Conservation (phyloP, 441 rosid species). For the Populus tomentosa region DNA sequence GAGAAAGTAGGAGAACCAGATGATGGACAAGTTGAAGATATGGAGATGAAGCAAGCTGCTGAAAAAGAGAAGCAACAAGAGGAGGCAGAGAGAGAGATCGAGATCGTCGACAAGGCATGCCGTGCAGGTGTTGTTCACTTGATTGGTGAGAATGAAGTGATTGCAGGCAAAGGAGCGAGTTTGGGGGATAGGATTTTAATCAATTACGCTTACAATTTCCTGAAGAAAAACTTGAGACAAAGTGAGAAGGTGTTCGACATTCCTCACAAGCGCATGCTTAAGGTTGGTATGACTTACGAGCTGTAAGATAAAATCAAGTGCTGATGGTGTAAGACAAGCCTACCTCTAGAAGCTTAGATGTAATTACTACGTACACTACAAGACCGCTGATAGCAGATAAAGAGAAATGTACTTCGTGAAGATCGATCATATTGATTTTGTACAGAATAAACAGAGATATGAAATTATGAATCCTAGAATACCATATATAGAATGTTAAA, state of each 20-base stretch:
- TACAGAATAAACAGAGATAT: no score
- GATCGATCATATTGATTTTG: background rate
- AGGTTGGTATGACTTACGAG: conserved; percentile 52
- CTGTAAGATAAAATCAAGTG: conserved; percentile 14
- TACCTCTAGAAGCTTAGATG: background rate
- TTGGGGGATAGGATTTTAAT: conserved; percentile 41
- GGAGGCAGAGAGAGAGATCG: conserved; percentile 24
- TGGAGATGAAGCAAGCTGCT: background rate
- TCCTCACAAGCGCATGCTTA: conserved; percentile 50
- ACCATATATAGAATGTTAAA: no score
- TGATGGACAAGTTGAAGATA: background rate
- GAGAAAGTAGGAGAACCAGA: background rate
- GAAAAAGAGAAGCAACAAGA: background rate
- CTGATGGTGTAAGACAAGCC: background rate
- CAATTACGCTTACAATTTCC: conserved; percentile 42
- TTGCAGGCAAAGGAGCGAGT: conserved; percentile 38
- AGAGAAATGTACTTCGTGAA: background rate
- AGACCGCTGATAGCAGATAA: no score
- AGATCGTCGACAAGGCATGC: conserved; percentile 30
- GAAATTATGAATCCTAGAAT: background rate
- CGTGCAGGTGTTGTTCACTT: conserved; percentile 45
- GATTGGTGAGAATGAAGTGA: conserved; percentile 51
- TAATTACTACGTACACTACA: no score
- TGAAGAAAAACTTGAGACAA: conserved; percentile 47
- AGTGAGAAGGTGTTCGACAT: conserved; percentile 42